phyloP scores from a whole-genome alignment of 495 filamentous ascomycete genomes.

The Penicillium cataractarum region DNA sequence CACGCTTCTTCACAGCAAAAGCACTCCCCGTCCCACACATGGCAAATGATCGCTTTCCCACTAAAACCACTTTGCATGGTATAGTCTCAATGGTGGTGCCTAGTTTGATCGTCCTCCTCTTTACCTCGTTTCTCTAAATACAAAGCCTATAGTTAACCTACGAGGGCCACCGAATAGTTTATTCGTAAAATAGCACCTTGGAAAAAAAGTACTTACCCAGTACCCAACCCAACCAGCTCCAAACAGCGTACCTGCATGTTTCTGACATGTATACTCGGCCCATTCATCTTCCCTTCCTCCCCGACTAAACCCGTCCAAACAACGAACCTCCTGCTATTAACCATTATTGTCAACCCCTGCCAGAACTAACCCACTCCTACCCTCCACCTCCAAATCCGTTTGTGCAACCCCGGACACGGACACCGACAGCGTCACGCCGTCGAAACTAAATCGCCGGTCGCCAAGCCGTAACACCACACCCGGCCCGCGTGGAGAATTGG shows the following conservation, averaged over 20 bases:
- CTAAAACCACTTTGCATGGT: neutral
- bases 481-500: constrained; percentile 9
- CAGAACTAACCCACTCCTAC: neutral
- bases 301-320: neutral
- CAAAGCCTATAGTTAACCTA: neutral
- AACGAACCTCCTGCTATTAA: neutral
- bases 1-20: constrained; percentile 9
- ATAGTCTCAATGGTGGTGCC: neutral
- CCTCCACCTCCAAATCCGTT: neutral
- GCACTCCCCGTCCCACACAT: constrained; percentile 9
- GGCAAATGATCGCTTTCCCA: constrained; percentile 5
- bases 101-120: neutral
- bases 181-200: neutral
- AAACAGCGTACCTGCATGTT: neutral
- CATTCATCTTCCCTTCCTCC: neutral
- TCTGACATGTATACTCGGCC: constrained; percentile 1
- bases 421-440: constrained; percentile 2
- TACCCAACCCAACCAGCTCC: neutral
- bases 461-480: constrained; percentile 8
- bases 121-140: neutral
- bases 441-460: constrained; percentile 10
- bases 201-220: neutral
- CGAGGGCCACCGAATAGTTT: neutral
- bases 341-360: neutral
- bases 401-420: constrained; percentile 21